phyloP scores from a whole-genome alignment of 352 stramenopile species.

The Phytophthora vignae region DNA sequence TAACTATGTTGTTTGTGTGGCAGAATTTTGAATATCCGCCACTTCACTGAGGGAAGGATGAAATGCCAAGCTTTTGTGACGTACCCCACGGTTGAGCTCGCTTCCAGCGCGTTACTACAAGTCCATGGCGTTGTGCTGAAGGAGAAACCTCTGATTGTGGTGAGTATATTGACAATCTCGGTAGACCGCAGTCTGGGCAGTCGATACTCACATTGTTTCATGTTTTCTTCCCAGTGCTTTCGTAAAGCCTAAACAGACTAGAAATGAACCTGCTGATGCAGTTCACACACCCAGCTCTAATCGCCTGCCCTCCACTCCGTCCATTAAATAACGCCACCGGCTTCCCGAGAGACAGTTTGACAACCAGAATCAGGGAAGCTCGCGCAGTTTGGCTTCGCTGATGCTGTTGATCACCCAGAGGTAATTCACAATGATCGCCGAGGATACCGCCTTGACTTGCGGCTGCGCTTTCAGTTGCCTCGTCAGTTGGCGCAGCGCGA shows the following conservation, averaged over 20 bases:
- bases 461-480: conserved; percentile 48
- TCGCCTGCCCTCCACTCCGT: conserved; percentile 1
- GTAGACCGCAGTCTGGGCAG: conserved; percentile 13
- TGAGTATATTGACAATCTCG: conserved; percentile 42
- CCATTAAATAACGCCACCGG: conserved; percentile 37
- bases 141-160: conserved; percentile 84
- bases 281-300: conserved; percentile 15
- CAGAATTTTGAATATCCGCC: conserved; percentile 62
- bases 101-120: conserved; percentile 53
- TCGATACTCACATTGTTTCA: conserved; percentile 37
- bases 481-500: conserved; percentile 53
- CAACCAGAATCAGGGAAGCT: conserved; percentile 26
- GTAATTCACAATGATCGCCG: conserved; percentile 78
- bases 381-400: conserved; percentile 75
- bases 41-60: conserved; percentile 86
- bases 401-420: conserved; percentile 90
- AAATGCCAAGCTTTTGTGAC: conserved; percentile 89
- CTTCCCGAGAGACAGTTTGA: conserved; percentile 7
- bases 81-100: conserved; percentile 62
- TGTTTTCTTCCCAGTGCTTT: conserved; percentile 36
- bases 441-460: conserved; percentile 48
- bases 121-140: conserved; percentile 80
- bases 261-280: conserved; percentile 16
- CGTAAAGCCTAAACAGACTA: conserved; percentile 35
- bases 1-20: not conserved